These are phyloP conservation scores for Cystobasidiopsis lactophilus DNA, from an alignment of 768 basidiomycete species.

Conservation along the genomic window DNA sequence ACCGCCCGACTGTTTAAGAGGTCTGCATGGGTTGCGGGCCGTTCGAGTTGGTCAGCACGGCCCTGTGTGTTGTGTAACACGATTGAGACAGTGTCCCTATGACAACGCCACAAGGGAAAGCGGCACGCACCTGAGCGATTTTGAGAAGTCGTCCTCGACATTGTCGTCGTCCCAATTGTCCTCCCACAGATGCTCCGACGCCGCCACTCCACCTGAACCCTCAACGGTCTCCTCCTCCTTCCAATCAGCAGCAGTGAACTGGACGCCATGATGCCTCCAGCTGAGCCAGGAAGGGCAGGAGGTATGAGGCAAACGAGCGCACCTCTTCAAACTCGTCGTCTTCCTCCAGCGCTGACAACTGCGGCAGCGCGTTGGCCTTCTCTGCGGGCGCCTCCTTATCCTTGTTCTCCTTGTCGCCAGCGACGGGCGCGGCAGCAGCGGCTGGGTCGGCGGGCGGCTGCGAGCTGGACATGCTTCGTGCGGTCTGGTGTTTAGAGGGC, in stretches of 20 bases:
- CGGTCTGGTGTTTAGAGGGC: too few species aligned
- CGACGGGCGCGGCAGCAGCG: neutral
- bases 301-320: too few species aligned
- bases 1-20: constrained; percentile 1
- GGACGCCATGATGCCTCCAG: too few species aligned
- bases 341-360: constrained; percentile 14
- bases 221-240: constrained; percentile 13
- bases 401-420: constrained; percentile 1
- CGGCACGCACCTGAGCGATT: constrained; percentile 72
- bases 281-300: too few species aligned
- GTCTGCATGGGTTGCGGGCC: neutral
- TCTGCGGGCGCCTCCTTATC: constrained; percentile 1
- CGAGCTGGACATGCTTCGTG: too few species aligned
- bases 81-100: too few species aligned
- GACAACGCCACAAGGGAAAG: too few species aligned
- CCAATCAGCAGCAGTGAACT: neutral
- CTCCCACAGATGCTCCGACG: constrained; percentile 74
- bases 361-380: constrained; percentile 4
- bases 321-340: constrained; percentile 21
- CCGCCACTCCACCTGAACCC: constrained; percentile 38
- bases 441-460: too few species aligned
- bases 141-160: constrained; percentile 89
- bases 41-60: neutral
- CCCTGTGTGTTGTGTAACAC: neutral
- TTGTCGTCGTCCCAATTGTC: constrained; percentile 99